Percentiles rank a stretch among this genome's conserved stretches.
These are phyloP conservation scores for Sordaria brevicollis DNA, from an alignment of 495 filamentous ascomycete genomes.

Conservation along the genomic window DNA sequence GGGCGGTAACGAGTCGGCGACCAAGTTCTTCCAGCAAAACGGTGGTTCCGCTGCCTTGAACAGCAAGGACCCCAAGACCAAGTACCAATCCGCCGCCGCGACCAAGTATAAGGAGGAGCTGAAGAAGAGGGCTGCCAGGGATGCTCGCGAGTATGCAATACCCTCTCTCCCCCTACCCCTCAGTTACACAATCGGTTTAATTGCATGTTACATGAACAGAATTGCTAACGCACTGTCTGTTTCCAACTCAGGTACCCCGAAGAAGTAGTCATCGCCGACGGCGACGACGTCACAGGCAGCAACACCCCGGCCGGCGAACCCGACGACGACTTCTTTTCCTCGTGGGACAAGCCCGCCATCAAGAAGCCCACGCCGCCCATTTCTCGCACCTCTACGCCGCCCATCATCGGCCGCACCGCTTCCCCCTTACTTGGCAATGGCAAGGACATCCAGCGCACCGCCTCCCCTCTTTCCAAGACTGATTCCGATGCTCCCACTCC, in stretches of 20 bases:
- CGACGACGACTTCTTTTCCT: constrained; percentile 95
- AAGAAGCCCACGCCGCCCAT: constrained; percentile 93
- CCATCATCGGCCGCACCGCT: constrained; percentile 68
- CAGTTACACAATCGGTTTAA: background rate
- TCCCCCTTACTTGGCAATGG: constrained; percentile 79
- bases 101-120: constrained; percentile 96
- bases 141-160: constrained; percentile 61
- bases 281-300: constrained; percentile 52
- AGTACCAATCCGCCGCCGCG: constrained; percentile 84
- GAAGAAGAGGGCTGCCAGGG: constrained; percentile 66
- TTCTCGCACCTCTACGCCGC: constrained; percentile 82
- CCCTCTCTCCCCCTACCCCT: background rate
- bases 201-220: background rate
- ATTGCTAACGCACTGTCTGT: constrained; percentile 13
- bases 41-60: constrained; percentile 87
- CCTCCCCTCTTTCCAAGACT: constrained; percentile 66
- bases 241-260: constrained; percentile 55
- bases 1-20: constrained; percentile 95
- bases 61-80: constrained; percentile 91
- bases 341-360: constrained; percentile 96
- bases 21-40: constrained; percentile 93
- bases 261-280: constrained; percentile 78
- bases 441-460: constrained; percentile 59
- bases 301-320: constrained; percentile 65
- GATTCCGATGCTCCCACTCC: constrained; percentile 31